Evolutionary conservation across 805 yeast species (phyloP).

Genomic region (Kluyveromyces siamensis): DNA sequence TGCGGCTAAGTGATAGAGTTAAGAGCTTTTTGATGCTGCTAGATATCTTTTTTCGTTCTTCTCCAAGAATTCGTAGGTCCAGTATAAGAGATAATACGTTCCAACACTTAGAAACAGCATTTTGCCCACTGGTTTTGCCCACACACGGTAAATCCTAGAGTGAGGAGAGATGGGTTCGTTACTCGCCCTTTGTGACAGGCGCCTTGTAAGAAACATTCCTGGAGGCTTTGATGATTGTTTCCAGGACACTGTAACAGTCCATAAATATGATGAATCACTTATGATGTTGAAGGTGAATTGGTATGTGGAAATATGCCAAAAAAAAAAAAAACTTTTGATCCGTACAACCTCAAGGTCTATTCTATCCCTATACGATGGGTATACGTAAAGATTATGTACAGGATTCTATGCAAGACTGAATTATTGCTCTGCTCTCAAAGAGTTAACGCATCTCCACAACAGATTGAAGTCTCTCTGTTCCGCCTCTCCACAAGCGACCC

Average conservation of each 20-base stretch:
- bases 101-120: constrained; percentile 36
- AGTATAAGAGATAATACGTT: constrained; percentile 39
- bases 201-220: background rate
- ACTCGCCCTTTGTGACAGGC: background rate
- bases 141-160: constrained; percentile 35
- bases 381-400: too few relatives aligned
- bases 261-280: too few relatives aligned
- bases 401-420: background rate
- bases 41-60: constrained; percentile 11
- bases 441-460: constrained; percentile 58
- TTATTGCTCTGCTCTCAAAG: constrained; percentile 41
- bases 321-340: too few relatives aligned
- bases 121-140: constrained; percentile 39
- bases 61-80: constrained; percentile 37
- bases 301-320: too few relatives aligned
- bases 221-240: too few relatives aligned
- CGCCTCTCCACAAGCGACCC: constrained; percentile 87
- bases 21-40: background rate
- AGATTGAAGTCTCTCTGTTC: constrained; percentile 52
- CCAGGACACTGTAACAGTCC: too few relatives aligned
- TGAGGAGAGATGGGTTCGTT: constrained; percentile 13
- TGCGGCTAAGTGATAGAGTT: too few relatives aligned
- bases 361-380: too few relatives aligned
- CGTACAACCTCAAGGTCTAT: too few relatives aligned
- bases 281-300: too few relatives aligned